Conservation (phyloP, 352 stramenopile species). For the Elongisporangium anandrum region DNA sequence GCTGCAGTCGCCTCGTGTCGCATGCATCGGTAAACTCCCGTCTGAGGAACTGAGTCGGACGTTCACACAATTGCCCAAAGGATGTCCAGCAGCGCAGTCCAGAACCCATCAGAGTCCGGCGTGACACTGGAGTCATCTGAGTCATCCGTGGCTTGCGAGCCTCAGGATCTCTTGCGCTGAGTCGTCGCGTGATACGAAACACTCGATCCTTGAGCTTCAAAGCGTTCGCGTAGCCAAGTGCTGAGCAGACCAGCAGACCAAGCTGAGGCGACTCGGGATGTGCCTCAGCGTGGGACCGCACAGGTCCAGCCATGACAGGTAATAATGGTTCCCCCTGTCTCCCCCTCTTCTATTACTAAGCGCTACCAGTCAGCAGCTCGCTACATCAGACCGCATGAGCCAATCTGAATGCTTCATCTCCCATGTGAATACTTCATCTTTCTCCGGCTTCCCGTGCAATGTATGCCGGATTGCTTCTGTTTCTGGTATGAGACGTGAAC, state of each 20-base stretch:
- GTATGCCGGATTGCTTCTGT: neutral
- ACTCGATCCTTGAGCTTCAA: neutral
- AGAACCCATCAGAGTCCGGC: neutral
- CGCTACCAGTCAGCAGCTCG: no score
- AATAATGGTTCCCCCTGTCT: no score
- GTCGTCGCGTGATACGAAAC: neutral
- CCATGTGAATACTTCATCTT: neutral
- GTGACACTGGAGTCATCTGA: neutral
- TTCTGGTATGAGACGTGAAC: neutral
- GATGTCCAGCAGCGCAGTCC: neutral
- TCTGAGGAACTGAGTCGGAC: neutral
- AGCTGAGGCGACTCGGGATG: neutral
- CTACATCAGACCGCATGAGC: neutral
- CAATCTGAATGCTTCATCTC: neutral
- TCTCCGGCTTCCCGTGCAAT: neutral
- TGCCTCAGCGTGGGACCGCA: neutral
- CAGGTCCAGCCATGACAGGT: neutral
- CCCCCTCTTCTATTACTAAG: no score
- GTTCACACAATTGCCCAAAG: no score
- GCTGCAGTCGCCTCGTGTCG: neutral
- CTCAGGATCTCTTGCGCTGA: neutral
- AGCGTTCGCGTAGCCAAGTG: neutral
- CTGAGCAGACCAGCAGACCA: neutral
- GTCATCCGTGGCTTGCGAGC: neutral
- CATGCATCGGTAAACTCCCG: neutral